phyloP scores from a whole-genome alignment of 2,329 filamentous ascomycete genomes.

The Fusarium incarnatum region DNA sequence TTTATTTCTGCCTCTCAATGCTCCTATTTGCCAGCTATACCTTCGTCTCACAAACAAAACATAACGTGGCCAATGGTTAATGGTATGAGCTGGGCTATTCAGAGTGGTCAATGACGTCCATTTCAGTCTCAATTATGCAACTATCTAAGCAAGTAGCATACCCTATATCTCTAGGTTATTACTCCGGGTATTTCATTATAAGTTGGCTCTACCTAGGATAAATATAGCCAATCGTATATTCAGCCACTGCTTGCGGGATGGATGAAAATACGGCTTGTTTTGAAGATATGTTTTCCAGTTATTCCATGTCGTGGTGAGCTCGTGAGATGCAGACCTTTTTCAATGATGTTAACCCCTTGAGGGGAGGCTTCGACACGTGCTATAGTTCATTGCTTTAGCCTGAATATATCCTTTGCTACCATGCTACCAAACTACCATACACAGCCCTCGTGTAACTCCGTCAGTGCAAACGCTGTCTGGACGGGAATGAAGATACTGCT shows the following conservation, averaged over 20 bases:
- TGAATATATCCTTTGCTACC: background rate
- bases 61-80: background rate
- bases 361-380: conserved; percentile 16
- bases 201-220: background rate
- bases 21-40: background rate
- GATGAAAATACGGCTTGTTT: background rate
- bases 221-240: background rate
- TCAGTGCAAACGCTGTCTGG: background rate
- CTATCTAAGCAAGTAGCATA: background rate
- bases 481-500: no score
- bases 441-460: background rate
- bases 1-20: background rate
- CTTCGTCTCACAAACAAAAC: background rate
- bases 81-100: background rate
- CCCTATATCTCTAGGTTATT: background rate
- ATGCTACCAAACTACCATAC: background rate
- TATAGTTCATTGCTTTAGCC: conserved; percentile 17
- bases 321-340: background rate
- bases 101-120: no score
- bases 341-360: background rate
- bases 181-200: background rate
- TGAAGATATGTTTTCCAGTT: background rate
- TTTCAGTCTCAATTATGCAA: background rate
- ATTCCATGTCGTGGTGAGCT: background rate
- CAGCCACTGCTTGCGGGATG: no score